Conservation (phyloP, 768 basidiomycete species). For the Cubamyces lactineus region DNA sequence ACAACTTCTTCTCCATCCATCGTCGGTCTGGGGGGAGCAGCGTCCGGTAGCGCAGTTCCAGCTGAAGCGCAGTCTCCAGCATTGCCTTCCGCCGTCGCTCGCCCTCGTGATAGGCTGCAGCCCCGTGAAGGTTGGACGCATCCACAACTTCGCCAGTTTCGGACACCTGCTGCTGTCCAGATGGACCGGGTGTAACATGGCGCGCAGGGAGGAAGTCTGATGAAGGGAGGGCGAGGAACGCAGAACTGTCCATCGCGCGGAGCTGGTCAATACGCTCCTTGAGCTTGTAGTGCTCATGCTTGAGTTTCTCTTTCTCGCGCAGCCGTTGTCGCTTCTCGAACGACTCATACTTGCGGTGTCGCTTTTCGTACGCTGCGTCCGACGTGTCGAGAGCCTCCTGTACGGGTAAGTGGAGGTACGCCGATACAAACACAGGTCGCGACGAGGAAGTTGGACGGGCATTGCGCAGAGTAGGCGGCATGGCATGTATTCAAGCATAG, state of each 20-base stretch:
- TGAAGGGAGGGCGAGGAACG: slow-evolving; percentile 67
- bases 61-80: slow-evolving; percentile 63
- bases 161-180: slow-evolving; percentile 17
- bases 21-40: slow-evolving; percentile 66
- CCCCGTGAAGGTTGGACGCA: slow-evolving; percentile 36
- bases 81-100: slow-evolving; percentile 75
- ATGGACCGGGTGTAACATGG: slow-evolving; percentile 2
- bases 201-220: slow-evolving; percentile 48
- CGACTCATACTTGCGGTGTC: slow-evolving; percentile 84
- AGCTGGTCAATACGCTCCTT: slow-evolving; percentile 88
- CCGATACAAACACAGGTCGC: too few relatives aligned
- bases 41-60: slow-evolving; percentile 77
- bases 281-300: slow-evolving; percentile 90
- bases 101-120: slow-evolving; percentile 55
- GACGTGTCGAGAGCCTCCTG: slow-evolving; percentile 70
- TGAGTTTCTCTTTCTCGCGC: slow-evolving; percentile 89
- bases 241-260: slow-evolving; percentile 67
- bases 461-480: not conserved
- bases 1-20: slow-evolving; percentile 27
- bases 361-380: slow-evolving; percentile 78
- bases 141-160: slow-evolving; percentile 30
- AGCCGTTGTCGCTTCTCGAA: slow-evolving; percentile 85
- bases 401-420: not conserved
- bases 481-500: slow-evolving; percentile 9
- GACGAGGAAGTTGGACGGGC: too few relatives aligned